Evolutionary conservation across 2,329 filamentous ascomycete species (phyloP).

Genomic region (Colletotrichum agaves): DNA sequence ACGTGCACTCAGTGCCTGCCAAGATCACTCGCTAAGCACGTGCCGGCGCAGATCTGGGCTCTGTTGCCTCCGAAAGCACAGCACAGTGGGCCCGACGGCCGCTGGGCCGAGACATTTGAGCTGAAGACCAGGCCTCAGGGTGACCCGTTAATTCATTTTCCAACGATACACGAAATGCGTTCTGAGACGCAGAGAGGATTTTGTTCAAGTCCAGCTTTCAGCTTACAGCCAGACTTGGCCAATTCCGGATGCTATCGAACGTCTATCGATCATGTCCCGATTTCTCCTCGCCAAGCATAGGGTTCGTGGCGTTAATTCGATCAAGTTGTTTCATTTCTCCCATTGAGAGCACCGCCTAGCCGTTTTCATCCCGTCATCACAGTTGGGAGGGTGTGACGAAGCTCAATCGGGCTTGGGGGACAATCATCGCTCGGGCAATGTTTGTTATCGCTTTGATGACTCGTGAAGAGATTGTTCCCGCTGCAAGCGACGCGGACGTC

Average conservation of each 20-base stretch:
- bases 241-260: constrained; percentile 4
- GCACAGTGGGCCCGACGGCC: neutral
- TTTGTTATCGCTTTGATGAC: constrained; percentile 31
- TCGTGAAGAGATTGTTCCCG: constrained; percentile 11
- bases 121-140: constrained; percentile 1
- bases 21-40: neutral
- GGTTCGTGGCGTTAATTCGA: constrained; percentile 11
- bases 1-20: neutral
- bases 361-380: neutral
- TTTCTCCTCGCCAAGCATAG: neutral
- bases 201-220: neutral
- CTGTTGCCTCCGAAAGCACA: neutral
- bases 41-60: neutral
- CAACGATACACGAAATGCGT: neutral
- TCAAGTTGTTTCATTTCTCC: constrained; percentile 11
- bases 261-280: neutral
- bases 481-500: constrained; percentile 15
- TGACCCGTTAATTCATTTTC: neutral
- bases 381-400: neutral
- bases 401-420: constrained; percentile 11
- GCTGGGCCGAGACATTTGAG: neutral
- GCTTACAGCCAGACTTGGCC: neutral
- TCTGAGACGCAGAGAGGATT: neutral
- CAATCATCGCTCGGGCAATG: constrained; percentile 22
- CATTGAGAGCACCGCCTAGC: neutral